phyloP scores from a whole-genome alignment of 495 filamentous ascomycete genomes.

The Penicillium ochrochloron region DNA sequence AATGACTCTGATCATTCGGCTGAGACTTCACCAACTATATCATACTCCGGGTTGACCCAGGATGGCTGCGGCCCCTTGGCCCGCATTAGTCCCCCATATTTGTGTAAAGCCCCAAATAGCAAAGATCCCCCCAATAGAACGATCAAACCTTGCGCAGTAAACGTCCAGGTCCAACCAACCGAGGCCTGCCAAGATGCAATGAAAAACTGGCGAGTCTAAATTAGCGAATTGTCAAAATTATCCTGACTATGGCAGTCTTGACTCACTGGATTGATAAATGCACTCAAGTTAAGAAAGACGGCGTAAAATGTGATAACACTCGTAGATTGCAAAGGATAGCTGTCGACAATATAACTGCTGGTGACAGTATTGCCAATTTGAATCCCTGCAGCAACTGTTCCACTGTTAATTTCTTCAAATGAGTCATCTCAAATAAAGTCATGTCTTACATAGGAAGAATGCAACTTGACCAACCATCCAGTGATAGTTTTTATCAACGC shows the following conservation, averaged over 20 bases:
- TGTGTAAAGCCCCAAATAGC: constrained; percentile 49
- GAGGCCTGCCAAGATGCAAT: constrained; percentile 58
- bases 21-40: constrained; percentile 23
- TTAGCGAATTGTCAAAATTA: background rate
- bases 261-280: constrained; percentile 52
- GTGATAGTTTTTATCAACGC: constrained; percentile 59
- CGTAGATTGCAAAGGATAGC: constrained; percentile 62
- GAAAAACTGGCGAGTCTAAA: constrained; percentile 50
- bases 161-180: constrained; percentile 61
- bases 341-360: constrained; percentile 61
- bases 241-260: background rate
- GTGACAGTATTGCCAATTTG: constrained; percentile 65
- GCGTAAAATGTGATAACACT: constrained; percentile 65
- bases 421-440: background rate
- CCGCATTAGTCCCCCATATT: constrained; percentile 46
- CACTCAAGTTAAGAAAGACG: constrained; percentile 61
- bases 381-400: constrained; percentile 59
- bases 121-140: constrained; percentile 47
- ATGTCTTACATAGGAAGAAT: constrained; percentile 53
- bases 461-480: constrained; percentile 66
- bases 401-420: background rate
- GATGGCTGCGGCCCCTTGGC: constrained; percentile 33
- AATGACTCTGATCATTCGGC: background rate
- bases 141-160: constrained; percentile 59
- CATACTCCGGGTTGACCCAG: constrained; percentile 53